phyloP scores from a whole-genome alignment of 1,139 yeast species.

The Chernovozyma aurita region DNA sequence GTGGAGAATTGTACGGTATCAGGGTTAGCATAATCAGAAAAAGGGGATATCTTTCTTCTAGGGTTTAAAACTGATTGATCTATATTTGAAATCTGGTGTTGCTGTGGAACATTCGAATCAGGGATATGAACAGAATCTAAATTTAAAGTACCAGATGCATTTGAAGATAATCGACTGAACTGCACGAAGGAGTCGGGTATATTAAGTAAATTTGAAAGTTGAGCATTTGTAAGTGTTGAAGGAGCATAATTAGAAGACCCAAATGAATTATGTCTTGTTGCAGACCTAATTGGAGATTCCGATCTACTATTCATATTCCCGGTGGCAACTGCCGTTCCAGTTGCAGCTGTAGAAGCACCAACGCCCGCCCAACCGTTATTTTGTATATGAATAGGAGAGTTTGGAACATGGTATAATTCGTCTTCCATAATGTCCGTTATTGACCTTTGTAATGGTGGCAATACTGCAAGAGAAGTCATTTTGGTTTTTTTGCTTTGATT shows the following conservation, averaged over 20 bases:
- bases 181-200: constrained; percentile 30
- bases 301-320: constrained; percentile 1
- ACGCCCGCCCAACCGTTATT: not conserved
- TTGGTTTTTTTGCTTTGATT: constrained; percentile 1
- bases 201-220: constrained; percentile 23
- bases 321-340: constrained; percentile 2
- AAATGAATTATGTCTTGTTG: constrained; percentile 10
- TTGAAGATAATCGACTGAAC: constrained; percentile 11
- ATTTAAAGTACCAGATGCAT: not conserved
- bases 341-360: constrained; percentile 1
- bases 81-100: constrained; percentile 6
- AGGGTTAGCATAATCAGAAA: constrained; percentile 37
- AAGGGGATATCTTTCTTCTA: constrained; percentile 20
- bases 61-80: constrained; percentile 8
- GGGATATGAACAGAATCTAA: not conserved
- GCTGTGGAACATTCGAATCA: constrained; percentile 2
- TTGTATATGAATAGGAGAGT: constrained; percentile 5
- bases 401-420: constrained; percentile 52
- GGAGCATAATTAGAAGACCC: constrained; percentile 11
- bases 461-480: constrained; percentile 46
- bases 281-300: constrained; percentile 9
- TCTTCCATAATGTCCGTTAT: constrained; percentile 62
- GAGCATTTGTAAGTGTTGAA: constrained; percentile 10
- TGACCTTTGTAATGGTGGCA: constrained; percentile 49
- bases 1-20: constrained; percentile 25